Conservation (phyloP, 164 flowering plant genomes). For the Saururus chinensis region DNA sequence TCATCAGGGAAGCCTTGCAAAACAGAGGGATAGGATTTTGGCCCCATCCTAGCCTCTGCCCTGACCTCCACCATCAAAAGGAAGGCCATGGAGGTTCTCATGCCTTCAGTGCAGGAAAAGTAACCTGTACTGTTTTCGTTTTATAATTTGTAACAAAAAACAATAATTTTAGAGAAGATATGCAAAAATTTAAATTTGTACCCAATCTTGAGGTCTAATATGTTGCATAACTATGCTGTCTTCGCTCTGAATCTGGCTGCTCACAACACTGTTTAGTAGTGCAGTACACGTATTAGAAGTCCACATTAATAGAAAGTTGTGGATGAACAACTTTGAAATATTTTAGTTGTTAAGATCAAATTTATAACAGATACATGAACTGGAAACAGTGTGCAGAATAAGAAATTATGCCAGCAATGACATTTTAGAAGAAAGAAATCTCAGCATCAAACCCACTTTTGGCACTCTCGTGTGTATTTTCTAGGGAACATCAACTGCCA, state of each 20-base stretch:
- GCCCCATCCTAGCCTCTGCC: no score
- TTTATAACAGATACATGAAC: no score
- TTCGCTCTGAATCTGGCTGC: slow-evolving; percentile 68
- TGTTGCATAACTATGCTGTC: slow-evolving; percentile 44
- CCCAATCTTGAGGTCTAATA: slow-evolving; percentile 68
- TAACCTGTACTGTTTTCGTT: neutral
- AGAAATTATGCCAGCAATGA: neutral
- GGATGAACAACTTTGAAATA: no score
- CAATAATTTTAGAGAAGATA: neutral
- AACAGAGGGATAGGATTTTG: no score
- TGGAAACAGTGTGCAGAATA: neutral
- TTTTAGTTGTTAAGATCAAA: no score
- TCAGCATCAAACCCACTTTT: neutral
- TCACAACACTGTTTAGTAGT: slow-evolving; percentile 29
- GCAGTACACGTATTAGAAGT: neutral
- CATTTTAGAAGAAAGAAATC: neutral
- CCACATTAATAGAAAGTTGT: neutral
- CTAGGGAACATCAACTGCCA: neutral
- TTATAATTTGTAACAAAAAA: neutral
- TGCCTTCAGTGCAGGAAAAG: no score
- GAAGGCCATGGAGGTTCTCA: no score
- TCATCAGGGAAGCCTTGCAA: no score
- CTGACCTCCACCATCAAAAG: no score
- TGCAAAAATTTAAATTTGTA: slow-evolving; percentile 14
- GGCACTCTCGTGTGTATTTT: neutral